A percentile compares a stretch with the other conserved stretches of the same genome.
These are phyloP conservation scores for Flaveria bidentis DNA, from an alignment of 129 eudicot genomes.

Conservation along the genomic window DNA sequence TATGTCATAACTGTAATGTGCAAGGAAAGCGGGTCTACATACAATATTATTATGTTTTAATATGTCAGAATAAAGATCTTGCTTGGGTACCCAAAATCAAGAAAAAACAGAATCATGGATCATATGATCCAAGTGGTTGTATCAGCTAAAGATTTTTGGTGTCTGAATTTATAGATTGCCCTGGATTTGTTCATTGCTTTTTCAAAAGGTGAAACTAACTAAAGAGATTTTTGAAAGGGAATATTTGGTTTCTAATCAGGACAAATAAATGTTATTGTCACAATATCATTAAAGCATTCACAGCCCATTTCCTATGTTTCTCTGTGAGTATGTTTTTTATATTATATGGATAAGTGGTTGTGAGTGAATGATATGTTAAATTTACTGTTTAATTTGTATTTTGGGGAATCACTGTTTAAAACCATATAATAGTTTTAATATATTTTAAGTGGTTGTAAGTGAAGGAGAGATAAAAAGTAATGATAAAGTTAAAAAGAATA, in stretches of 20 bases:
- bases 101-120: neutral
- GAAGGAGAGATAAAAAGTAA: too few relatives aligned
- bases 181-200: conserved; percentile 3
- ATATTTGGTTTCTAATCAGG: neutral
- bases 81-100: neutral
- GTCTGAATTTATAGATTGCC: conserved; percentile 2
- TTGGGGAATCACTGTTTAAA: too few relatives aligned
- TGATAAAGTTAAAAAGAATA: too few relatives aligned
- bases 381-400: too few relatives aligned
- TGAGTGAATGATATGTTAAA: too few relatives aligned
- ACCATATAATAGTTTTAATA: too few relatives aligned
- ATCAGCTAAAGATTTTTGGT: neutral
- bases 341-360: too few relatives aligned
- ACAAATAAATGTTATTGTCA: neutral
- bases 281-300: too few relatives aligned
- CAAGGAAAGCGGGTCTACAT: conserved; percentile 8
- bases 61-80: conserved; percentile 4
- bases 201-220: conserved; percentile 2
- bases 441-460: too few relatives aligned
- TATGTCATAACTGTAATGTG: neutral
- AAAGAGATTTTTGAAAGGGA: neutral
- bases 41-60: neutral
- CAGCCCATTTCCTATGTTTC: too few relatives aligned
- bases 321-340: too few relatives aligned
- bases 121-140: neutral